Base-by-base conservation (phyloP, 768 basidiomycete species). In the Lactarius sanguifluus region DNA sequence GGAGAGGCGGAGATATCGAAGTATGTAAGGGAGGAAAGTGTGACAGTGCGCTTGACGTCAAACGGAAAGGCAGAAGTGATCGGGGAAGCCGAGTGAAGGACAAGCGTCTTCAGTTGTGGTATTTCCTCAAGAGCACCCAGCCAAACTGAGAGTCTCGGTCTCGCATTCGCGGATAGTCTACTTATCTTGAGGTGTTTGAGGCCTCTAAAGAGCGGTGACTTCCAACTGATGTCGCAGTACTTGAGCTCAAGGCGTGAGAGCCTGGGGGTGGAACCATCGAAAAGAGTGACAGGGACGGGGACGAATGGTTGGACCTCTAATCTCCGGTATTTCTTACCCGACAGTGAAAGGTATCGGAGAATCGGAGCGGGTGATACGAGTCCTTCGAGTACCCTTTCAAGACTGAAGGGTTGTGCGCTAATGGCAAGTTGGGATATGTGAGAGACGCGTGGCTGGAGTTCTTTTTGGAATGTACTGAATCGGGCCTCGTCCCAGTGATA, bases 161-260 rank as follows among this genome's bases (percentile, higher is more conserved):
- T 40, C n/a, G 2, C 23, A n/a, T 5, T 2, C 6, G 34, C 7
- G 7, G 58, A 65, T 10, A 52, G 25, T 2, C 2, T 16, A 3
- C 12, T 30, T 32, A 65, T 47, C 23, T 34, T n/a, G 23, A 65
- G 45, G 20, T 50, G 4, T 5, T 16, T 41, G 9, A 65, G 57
- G 20, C 36, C 34, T 50, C 23, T 59, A 2, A 65, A 43, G 16
- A 52, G 50, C 57, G 64, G 50, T 10, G 64, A 60, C 15, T 30
- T 34, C 64, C 64, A 65, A 15, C 34, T 15, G 32, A 64, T 59
- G 41, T 59, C 57, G 32, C 43, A 64, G 2, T 34, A 16, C 2
- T 30, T 7, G 18, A 64, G 43, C n/a, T 43, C 36, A 3, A 65
- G n/a, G n/a, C 40, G 47, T 9, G 36, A 50, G 30, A 65, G 58